Evolutionary conservation across 108 stramenopile genomes (phyloP).

Genomic region (Conticribra weissflogii): DNA sequence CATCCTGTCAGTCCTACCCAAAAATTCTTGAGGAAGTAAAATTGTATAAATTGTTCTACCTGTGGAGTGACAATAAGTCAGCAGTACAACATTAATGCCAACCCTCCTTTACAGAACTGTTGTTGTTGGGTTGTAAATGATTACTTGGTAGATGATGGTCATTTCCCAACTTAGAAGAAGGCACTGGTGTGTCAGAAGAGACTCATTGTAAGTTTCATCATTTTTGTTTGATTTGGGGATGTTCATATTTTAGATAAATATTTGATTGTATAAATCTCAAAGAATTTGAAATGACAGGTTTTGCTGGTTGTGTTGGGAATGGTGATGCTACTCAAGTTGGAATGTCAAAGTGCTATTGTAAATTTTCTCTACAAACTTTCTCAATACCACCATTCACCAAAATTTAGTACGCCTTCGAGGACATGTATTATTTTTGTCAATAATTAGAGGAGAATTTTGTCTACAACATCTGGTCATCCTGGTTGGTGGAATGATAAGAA

Average conservation of each 20-base stretch:
- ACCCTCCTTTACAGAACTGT: conserved; percentile 6
- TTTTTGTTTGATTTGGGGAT: conserved; percentile 17
- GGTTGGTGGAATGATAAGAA: conserved; percentile 20
- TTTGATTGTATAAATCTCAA: not conserved
- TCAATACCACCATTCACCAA: conserved; percentile 4
- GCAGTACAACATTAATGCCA: not conserved
- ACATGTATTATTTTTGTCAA: conserved; percentile 20
- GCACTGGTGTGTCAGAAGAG: conserved; percentile 23
- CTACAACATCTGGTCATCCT: conserved; percentile 19
- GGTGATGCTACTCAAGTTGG: conserved; percentile 17
- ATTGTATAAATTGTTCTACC: too few relatives aligned
- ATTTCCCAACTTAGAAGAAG: conserved; percentile 25
- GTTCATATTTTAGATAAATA: conserved; percentile 2
- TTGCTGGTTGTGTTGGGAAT: conserved; percentile 1
- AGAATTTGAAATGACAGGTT: conserved; percentile 19
- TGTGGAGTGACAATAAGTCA: too few relatives aligned
- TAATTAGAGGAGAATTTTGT: conserved; percentile 16
- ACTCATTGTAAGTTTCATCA: conserved; percentile 12
- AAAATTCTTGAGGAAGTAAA: too few relatives aligned
- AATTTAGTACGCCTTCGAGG: conserved; percentile 10
- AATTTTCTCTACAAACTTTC: not conserved
- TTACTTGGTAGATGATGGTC: conserved; percentile 19
- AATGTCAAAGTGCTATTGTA: conserved; percentile 10
- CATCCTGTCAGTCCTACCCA: too few relatives aligned
- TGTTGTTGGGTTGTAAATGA: conserved; percentile 1